A percentile compares a stretch with the other conserved stretches of the same genome.
These are phyloP conservation scores for Eucalyptus sp. DNA, from an alignment of 345 rosid genomes.

Conservation along the genomic window DNA sequence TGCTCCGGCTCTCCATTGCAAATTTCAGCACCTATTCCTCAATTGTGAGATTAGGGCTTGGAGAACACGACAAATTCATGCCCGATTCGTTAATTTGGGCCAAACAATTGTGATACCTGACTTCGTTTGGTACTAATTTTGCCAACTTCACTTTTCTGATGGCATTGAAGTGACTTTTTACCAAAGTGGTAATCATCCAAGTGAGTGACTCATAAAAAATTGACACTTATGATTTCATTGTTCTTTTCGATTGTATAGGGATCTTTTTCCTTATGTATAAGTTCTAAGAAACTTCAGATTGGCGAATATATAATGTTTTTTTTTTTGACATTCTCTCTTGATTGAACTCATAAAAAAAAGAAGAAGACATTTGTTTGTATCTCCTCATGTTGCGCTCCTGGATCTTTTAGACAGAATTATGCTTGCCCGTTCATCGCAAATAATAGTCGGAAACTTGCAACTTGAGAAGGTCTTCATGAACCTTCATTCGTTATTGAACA, in stretches of 20 bases:
- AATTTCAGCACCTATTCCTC: not conserved
- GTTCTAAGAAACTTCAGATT: not conserved
- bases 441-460: not conserved
- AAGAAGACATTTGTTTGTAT: not conserved
- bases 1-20: not conserved
- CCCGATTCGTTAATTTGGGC: not conserved
- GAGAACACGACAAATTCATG: not conserved
- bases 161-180: not conserved
- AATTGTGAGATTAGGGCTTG: not conserved
- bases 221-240: no score
- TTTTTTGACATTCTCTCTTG: not conserved
- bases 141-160: not conserved
- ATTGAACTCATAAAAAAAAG: not conserved
- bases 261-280: no score
- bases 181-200: not conserved
- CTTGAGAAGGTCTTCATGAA: not conserved
- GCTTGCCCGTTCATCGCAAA: not conserved
- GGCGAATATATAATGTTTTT: not conserved
- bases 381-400: not conserved
- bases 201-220: not conserved
- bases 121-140: not conserved
- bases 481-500: not conserved
- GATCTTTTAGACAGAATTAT: not conserved
- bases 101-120: not conserved
- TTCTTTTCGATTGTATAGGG: not conserved